Evolutionary conservation across 495 filamentous ascomycete genomes (phyloP).

Genomic region (Tuber indicum): DNA sequence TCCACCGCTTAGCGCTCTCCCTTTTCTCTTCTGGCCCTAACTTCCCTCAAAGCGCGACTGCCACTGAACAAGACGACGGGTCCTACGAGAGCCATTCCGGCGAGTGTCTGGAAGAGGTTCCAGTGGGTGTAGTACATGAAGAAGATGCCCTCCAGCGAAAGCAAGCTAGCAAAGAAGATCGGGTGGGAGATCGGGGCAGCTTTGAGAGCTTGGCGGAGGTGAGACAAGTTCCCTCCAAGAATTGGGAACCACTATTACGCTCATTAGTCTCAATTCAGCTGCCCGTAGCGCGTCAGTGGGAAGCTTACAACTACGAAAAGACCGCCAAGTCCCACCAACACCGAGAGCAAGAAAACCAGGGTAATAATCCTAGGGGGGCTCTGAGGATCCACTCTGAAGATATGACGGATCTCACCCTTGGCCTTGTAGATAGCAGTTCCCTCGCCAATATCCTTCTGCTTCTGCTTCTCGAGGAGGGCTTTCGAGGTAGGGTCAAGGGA

Average conservation of each 20-base stretch:
- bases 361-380: slow-evolving; percentile 80
- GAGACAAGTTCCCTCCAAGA: slow-evolving; percentile 78
- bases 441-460: slow-evolving; percentile 35
- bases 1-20: slow-evolving; percentile 57
- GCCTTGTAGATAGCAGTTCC: slow-evolving; percentile 29
- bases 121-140: slow-evolving; percentile 90
- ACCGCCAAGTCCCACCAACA: slow-evolving; percentile 63
- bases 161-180: slow-evolving; percentile 73
- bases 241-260: slow-evolving; percentile 42
- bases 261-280: background rate
- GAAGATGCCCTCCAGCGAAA: slow-evolving; percentile 84
- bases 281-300: background rate
- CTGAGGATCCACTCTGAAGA: slow-evolving; percentile 70
- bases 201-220: slow-evolving; percentile 65
- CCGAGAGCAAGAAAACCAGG: slow-evolving; percentile 64
- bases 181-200: slow-evolving; percentile 70
- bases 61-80: slow-evolving; percentile 76
- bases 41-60: slow-evolving; percentile 84
- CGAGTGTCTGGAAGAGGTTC: slow-evolving; percentile 87
- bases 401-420: slow-evolving; percentile 72
- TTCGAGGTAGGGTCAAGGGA: slow-evolving; percentile 53
- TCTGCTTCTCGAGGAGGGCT: slow-evolving; percentile 54
- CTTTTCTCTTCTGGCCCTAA: slow-evolving; percentile 75
- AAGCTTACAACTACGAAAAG: slow-evolving; percentile 63
- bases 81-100: slow-evolving; percentile 60